Evolutionary conservation across 2,329 filamentous ascomycete species (phyloP), one percentile per base, ranked within the genome.

Genomic region (Byssochlamys sp.): DNA sequence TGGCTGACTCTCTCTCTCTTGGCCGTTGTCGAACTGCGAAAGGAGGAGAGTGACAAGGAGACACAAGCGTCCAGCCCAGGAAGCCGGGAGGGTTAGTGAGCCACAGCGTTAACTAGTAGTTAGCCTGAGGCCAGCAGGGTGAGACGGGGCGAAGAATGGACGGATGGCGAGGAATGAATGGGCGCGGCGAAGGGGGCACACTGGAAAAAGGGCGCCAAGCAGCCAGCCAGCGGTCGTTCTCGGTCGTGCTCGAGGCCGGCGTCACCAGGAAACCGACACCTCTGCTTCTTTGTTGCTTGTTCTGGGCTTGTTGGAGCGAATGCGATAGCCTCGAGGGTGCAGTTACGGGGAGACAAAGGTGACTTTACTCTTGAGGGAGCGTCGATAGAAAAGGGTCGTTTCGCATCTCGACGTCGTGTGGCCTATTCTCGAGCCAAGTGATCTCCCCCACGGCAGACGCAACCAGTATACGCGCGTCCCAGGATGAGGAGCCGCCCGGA

Each of bases 121-220:
- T 57, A 60, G 57, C 59, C 49, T 29, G 55, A 48, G 60, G 57
- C 54, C 50, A 57, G 48, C 52, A 52, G 50, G 52, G 57, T 56
- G 48, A 59, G 52, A 57, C 52, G 45, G 55, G 48, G 50, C 58
- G 27, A 26, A 53, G 27, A 55, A 61, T 58, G 56, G 55, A 5
- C 25, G n/a, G n/a, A 19, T 49, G 4, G 45, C n/a, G 45, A 19
- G 45, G 45, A 39, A n/a, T 39, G 48, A n/a, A n/a, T 19, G 45
- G n/a, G 49, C 49, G 25, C 49, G 24, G 9, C n/a, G 24, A 28
- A 24, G 39, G 39, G 35, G 35, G 39, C 4, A 10, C 19, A 19
- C 19, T 19, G 26, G 10, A 9, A 5, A 51, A n/a, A 7, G 27
- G 49, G 25, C 25, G 49, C 49, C 24, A 51, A 51, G 25, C 7